Evolutionary conservation across 1,139 yeast species (phyloP).

Genomic region (Yamadazyma sp.): DNA sequence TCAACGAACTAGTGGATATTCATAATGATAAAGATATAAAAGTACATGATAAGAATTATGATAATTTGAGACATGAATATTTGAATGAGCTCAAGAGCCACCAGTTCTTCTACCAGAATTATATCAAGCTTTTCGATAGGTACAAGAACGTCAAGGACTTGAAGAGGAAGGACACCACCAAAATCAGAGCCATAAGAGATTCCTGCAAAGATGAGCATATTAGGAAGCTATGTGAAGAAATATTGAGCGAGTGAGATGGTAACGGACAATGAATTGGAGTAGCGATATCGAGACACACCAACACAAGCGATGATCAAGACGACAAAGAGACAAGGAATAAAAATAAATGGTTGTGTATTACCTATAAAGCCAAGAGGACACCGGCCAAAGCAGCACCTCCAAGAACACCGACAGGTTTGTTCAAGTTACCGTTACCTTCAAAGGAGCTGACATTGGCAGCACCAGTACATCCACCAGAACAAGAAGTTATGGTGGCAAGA

Average conservation of each 20-base stretch:
- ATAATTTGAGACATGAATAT: constrained; percentile 32
- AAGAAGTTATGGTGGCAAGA: constrained; percentile 41
- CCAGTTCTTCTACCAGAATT: constrained; percentile 34
- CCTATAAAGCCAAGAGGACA: constrained; percentile 49
- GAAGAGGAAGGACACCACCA: constrained; percentile 9
- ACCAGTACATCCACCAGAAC: constrained; percentile 22
- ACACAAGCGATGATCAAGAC: no score
- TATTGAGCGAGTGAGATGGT: constrained; percentile 13
- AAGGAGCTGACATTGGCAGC: constrained; percentile 32
- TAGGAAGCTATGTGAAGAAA: constrained; percentile 23
- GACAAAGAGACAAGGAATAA: no score
- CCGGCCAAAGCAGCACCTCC: constrained; percentile 49
- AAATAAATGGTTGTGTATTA: no score
- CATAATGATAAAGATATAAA: constrained; percentile 14
- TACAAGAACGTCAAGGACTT: constrained; percentile 24
- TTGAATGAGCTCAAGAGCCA: constrained; percentile 30
- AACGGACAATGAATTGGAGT: no score
- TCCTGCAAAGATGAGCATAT: constrained; percentile 24
- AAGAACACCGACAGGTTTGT: constrained; percentile 26
- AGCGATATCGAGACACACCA: no score
- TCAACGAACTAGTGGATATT: constrained; percentile 23
- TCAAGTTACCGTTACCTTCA: constrained; percentile 27
- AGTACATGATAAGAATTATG: constrained; percentile 16
- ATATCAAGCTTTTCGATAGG: constrained; percentile 40
- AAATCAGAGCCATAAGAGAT: constrained; percentile 23